Base-by-base conservation (phyloP, 345 rosid species). In the Cardamine occulta region DNA sequence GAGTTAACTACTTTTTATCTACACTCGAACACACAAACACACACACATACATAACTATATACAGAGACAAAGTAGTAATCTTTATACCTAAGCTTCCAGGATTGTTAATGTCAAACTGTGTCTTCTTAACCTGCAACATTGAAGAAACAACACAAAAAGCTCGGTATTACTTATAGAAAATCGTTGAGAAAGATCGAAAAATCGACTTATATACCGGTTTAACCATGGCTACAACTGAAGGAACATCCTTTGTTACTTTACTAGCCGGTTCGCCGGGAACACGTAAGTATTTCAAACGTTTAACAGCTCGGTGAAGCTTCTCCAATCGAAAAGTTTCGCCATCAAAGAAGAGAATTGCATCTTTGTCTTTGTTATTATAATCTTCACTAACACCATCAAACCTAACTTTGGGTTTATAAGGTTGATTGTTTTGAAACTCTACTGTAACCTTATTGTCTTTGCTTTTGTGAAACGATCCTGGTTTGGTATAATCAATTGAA, bases 341-440 rank as follows among this genome's bases (percentile, higher is more conserved):
- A 6, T 90, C 90, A 58, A 89, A 91, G 68, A 89, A 87, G 58
- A 91, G 61, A 55, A 88, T 82, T 0, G 93, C 91, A 81, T 89
- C 96, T 13, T 87, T 85, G 4, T 89, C 89, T 80, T 76, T 91
- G 1, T 61, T 55, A 52, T 42, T 63, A 72, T 84, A 84, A 78
- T 89, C 93, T 73, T 91, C 96, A 39, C 85, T 72, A 37, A 84
- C 80, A 24, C 96, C 95, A 67, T 89, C 89, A 74, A 91, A 91
- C 7, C 79, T 79, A 61, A 85, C 95, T 73, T 84, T 91, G 34
- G 86, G 83, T 70, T 89, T 91, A 52, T 94, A 88, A 48, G 57
- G 74, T 71, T 88, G 93, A 72, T 88, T 89, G 79, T 85, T 91
- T 63, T 88, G 88, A 82, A 90, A 90, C 79, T 87, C 96, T n/a